Base-by-base conservation (phyloP, 148 eudicot genomes). In the Selenicereus undatus region DNA sequence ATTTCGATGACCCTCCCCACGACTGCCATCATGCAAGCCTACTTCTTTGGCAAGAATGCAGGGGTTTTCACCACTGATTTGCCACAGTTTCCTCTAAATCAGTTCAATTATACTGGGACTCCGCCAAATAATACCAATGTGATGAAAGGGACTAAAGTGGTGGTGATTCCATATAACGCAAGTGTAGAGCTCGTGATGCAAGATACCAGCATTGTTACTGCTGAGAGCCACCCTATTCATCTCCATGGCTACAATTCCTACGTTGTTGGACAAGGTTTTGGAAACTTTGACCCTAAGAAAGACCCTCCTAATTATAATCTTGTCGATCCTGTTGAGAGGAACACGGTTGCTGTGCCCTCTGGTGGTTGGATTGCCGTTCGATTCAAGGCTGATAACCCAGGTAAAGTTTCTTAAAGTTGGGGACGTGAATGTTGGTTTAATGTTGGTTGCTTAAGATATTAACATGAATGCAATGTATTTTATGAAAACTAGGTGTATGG, bases 341-440 rank as follows among this genome's bases (percentile, higher is more conserved):
- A 92, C 71, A 90, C 95, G 0, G 68, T 89, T 20, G 89, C 87
- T 0, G 92, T 92, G 69, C 95, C 93, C 0, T 85, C 93, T 0
- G 95, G 93, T 13, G 93, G 92, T n/a, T 92, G 95, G 95, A 87
- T 86, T 1, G 95, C 93, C 6, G 81, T 92, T 54, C 88, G 91
- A 7, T 92, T 92, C 65, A 78, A 45, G 17, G 91, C 95, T 0
- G 93, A 92, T 79, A 92, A 92, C 42, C 95, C 93, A 77, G 93
- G 93, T 88, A 6, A 64, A 54, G 1, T 48, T 48, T 48, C 12
- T 48, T 48, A 48, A 12, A 48, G 43, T 39, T 2, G 32, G 32
- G 32, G 32, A 32, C 32, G 2, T 32, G 32, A 32, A 32, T 32
- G 32, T 32, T 32, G 32, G 32, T 32, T 32, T 32, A 32, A 32